Percentiles rank a stretch among this genome's conserved stretches.
These are phyloP conservation scores for Boletus rufocinnamomeus DNA, from an alignment of 768 basidiomycete genomes.

Conservation along the genomic window DNA sequence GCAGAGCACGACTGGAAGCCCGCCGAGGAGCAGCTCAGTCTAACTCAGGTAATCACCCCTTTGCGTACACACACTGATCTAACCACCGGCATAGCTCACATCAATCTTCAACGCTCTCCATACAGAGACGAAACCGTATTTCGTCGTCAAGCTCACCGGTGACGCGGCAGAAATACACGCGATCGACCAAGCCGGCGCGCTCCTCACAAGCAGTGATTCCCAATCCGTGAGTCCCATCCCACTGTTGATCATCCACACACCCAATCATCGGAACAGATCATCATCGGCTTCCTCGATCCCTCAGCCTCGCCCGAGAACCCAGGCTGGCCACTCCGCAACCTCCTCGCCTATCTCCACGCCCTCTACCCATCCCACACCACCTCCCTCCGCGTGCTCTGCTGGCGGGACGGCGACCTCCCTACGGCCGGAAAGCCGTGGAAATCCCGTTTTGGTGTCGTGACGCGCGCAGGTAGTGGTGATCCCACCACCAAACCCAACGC, in stretches of 20 bases:
- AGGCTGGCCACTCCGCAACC: constrained; percentile 93
- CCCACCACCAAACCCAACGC: constrained; percentile 51
- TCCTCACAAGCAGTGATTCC: constrained; percentile 52
- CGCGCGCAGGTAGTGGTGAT: constrained; percentile 19
- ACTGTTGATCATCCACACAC: not conserved
- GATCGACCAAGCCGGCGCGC: constrained; percentile 57
- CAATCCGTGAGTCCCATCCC: constrained; percentile 41
- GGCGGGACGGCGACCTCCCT: constrained; percentile 66
- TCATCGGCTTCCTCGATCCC: constrained; percentile 79
- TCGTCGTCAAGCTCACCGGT: constrained; percentile 53
- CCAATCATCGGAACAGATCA: constrained; percentile 38
- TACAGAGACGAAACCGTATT: constrained; percentile 51
- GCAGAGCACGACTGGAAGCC: constrained; percentile 56
- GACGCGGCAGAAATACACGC: constrained; percentile 45
- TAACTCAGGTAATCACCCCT: constrained; percentile 40
- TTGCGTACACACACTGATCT: not conserved
- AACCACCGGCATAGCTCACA: constrained; percentile 42
- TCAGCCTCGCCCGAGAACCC: constrained; percentile 74
- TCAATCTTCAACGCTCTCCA: constrained; percentile 54
- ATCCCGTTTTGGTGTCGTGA: constrained; percentile 61
- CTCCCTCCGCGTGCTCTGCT: constrained; percentile 67
- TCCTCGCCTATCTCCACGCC: constrained; percentile 77
- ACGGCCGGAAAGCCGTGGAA: constrained; percentile 48
- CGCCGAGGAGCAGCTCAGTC: constrained; percentile 47
- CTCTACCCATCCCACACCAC: constrained; percentile 52